Evolutionary conservation across 306 rosid genomes (phyloP).

Genomic region (Morella rubra): DNA sequence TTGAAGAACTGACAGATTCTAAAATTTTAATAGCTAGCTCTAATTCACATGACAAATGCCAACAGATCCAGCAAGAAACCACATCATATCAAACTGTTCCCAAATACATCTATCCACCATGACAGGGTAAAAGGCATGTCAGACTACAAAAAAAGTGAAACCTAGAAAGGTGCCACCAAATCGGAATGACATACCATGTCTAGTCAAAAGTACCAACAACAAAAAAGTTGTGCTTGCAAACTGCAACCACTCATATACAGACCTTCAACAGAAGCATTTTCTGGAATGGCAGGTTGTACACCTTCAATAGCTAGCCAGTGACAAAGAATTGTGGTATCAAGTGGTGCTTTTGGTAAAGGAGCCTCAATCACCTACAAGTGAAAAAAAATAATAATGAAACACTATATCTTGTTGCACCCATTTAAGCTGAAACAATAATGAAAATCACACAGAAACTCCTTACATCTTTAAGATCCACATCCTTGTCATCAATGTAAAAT

Average conservation of each 20-base stretch:
- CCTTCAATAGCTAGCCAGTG: constrained; percentile 98
- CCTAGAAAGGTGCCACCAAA: not conserved
- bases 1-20: not conserved
- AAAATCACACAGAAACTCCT: constrained; percentile 38
- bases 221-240: not conserved
- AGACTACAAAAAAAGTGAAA: not conserved
- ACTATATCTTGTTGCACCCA: constrained; percentile 16
- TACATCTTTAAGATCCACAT: constrained; percentile 87
- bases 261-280: constrained; percentile 78
- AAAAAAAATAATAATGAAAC: constrained; percentile 27
- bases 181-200: not conserved
- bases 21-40: not conserved
- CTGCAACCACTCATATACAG: constrained; percentile 8
- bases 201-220: not conserved
- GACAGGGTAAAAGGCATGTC: not conserved
- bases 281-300: constrained; percentile 83
- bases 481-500: constrained; percentile 89
- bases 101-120: not conserved
- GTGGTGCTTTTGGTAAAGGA: constrained; percentile 71
- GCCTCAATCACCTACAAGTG: constrained; percentile 63
- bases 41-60: not conserved
- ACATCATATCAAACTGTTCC: not conserved
- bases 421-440: constrained; percentile 17
- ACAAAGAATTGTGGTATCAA: constrained; percentile 62
- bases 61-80: not conserved